Percentiles rank a stretch among this genome's conserved stretches.
phyloP scores from a whole-genome alignment of 352 stramenopile genomes.

The Phytophthora chlamydospora region DNA sequence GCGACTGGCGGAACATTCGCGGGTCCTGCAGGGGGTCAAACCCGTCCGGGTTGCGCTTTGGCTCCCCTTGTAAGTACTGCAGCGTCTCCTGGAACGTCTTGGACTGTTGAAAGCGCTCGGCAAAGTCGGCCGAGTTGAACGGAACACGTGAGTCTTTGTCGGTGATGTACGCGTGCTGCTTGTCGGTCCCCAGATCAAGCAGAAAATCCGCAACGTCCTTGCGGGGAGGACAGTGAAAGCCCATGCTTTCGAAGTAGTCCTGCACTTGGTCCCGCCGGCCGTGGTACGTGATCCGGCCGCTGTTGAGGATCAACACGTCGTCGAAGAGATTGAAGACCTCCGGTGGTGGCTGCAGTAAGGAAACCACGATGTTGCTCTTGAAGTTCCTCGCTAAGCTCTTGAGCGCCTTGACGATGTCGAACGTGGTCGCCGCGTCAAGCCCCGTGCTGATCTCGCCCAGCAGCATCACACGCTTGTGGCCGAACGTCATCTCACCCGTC shows the following conservation, averaged over 20 bases:
- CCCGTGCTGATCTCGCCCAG: constrained; percentile 81
- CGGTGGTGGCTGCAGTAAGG: constrained; percentile 89
- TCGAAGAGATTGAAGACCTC: constrained; percentile 95
- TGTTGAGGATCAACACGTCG: constrained; percentile 89
- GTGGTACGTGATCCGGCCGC: constrained; percentile 86
- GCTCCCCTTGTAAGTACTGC: constrained; percentile 35
- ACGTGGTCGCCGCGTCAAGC: constrained; percentile 52
- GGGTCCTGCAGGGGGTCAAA: constrained; percentile 13
- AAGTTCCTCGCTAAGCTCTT: constrained; percentile 46
- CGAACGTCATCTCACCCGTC: constrained; percentile 84
- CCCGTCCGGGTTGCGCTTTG: too few species aligned
- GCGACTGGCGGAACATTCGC: constrained; percentile 42
- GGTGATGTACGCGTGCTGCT: background rate
- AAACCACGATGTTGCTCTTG: constrained; percentile 61
- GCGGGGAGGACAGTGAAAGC: constrained; percentile 40
- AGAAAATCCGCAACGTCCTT: constrained; percentile 1
- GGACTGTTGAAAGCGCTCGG: constrained; percentile 45
- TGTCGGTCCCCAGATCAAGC: background rate
- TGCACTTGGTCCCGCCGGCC: constrained; percentile 35
- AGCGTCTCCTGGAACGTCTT: constrained; percentile 48
- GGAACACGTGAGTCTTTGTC: constrained; percentile 15
- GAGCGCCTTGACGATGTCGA: constrained; percentile 56
- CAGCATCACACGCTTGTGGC: constrained; percentile 66
- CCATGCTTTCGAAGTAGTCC: constrained; percentile 44
- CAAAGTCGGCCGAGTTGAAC: constrained; percentile 40